Conservation (phyloP, 352 stramenopile genomes). For the Phytophthora vignae region DNA sequence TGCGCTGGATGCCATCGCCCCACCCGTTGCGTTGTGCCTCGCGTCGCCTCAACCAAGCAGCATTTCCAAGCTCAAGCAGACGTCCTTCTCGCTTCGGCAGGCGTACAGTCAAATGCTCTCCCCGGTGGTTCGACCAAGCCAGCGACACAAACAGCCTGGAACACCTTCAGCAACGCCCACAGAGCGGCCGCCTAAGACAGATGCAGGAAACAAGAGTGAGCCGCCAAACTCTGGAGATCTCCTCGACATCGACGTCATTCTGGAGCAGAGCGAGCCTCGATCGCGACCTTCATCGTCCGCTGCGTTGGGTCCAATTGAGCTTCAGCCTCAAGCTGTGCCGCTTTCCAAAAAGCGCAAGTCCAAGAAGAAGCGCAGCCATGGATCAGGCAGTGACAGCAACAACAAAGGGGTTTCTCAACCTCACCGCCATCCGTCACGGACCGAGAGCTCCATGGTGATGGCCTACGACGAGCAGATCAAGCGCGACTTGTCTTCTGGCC, state of each 20-base stretch:
- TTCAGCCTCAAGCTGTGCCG: constrained; percentile 9
- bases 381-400: constrained; percentile 20
- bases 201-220: constrained; percentile 9
- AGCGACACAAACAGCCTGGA: constrained; percentile 17
- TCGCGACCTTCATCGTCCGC: constrained; percentile 24
- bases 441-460: constrained; percentile 50
- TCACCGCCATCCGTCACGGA: constrained; percentile 18
- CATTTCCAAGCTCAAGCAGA: constrained; percentile 43
- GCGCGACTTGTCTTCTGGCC: constrained; percentile 49
- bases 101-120: constrained; percentile 63
- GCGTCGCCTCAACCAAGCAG: constrained; percentile 49
- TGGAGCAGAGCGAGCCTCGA: constrained; percentile 4
- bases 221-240: not conserved
- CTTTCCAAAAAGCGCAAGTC: constrained; percentile 28
- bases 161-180: constrained; percentile 16
- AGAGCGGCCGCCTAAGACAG: constrained; percentile 2
- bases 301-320: constrained; percentile 22
- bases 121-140: constrained; percentile 65
- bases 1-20: constrained; percentile 43
- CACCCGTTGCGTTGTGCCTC: constrained; percentile 48
- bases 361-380: constrained; percentile 36
- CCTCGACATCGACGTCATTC: constrained; percentile 6
- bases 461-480: constrained; percentile 54
- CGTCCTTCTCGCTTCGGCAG: constrained; percentile 52
- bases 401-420: constrained; percentile 14